Percentiles rank a stretch among this genome's conserved stretches.
These are phyloP conservation scores for Ramalina intermedia DNA, from an alignment of 495 filamentous ascomycete genomes.

Conservation along the genomic window DNA sequence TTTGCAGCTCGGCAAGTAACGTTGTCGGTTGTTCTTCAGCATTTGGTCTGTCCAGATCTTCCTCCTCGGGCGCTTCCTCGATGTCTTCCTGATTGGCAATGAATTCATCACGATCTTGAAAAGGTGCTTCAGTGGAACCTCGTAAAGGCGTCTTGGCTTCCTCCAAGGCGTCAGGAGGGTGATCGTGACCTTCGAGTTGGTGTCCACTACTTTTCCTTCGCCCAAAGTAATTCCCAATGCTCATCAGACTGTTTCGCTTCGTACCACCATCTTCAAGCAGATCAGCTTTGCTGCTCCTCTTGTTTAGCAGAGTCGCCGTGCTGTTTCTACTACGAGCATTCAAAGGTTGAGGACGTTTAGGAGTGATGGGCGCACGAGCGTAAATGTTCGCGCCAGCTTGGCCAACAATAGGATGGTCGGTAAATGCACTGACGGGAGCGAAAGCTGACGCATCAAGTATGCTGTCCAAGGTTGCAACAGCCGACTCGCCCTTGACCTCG, in stretches of 20 bases:
- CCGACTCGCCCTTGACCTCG: conserved; percentile 63
- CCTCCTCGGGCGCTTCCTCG: conserved; percentile 15
- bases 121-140: conserved; percentile 2
- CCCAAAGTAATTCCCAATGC: conserved; percentile 12
- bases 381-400: conserved; percentile 54
- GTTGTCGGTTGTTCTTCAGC: conserved; percentile 57
- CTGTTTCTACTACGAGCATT: conserved; percentile 7
- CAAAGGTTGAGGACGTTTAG: conserved; percentile 13
- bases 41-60: conserved; percentile 24
- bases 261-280: conserved; percentile 9
- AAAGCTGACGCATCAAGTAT: conserved; percentile 87
- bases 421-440: conserved; percentile 89
- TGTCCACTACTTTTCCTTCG: conserved; percentile 14
- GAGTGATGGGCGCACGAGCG: conserved; percentile 25
- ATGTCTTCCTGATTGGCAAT: conserved; percentile 9
- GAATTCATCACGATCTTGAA: conserved; percentile 15
- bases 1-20: conserved; percentile 78
- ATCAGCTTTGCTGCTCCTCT: conserved; percentile 9
- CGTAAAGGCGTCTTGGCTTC: conserved; percentile 7
- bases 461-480: conserved; percentile 78
- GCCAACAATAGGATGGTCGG: conserved; percentile 78
- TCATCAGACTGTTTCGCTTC: conserved; percentile 15
- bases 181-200: conserved; percentile 18
- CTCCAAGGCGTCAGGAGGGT: conserved; percentile 27
- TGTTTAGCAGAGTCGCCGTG: conserved; percentile 8